phyloP scores from a whole-genome alignment of 2,329 filamentous ascomycete species.

The Exophiala sp. region DNA sequence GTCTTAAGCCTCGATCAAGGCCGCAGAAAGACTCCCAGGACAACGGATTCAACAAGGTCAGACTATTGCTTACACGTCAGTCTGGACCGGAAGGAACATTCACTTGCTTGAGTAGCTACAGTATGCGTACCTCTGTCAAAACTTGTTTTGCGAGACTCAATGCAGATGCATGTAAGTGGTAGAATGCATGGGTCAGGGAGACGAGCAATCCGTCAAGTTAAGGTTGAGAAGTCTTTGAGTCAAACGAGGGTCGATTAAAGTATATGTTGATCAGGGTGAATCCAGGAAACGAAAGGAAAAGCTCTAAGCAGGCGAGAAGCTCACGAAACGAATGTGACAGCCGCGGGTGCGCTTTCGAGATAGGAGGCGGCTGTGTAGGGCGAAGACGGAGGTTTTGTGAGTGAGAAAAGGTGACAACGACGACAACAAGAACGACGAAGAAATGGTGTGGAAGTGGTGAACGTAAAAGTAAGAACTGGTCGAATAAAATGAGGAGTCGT shows the following conservation, averaged over 20 bases:
- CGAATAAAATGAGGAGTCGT: neutral
- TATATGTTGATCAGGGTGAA: constrained; percentile 5
- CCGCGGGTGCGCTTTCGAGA: constrained; percentile 15
- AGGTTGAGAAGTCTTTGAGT: no score
- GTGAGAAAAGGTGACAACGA: constrained; percentile 7
- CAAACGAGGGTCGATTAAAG: constrained; percentile 17
- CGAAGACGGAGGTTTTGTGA: neutral
- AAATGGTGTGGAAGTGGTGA: constrained; percentile 5
- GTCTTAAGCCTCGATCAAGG: neutral
- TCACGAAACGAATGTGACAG: constrained; percentile 24
- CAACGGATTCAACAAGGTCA: neutral
- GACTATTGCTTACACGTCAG: no score
- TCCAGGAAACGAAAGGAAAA: constrained; percentile 3
- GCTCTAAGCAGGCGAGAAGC: constrained; percentile 13
- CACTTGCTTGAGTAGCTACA: no score
- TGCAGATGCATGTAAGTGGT: no score
- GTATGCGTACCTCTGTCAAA: no score
- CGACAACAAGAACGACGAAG: constrained; percentile 9
- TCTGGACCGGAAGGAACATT: no score
- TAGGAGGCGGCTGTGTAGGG: constrained; percentile 5
- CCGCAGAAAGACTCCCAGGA: neutral
- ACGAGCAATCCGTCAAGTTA: no score
- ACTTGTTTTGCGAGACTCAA: no score
- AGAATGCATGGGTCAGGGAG: no score
- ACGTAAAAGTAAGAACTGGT: neutral